Evolutionary conservation across 495 filamentous ascomycete genomes (phyloP).

Genomic region (Cudoniella acicularis): DNA sequence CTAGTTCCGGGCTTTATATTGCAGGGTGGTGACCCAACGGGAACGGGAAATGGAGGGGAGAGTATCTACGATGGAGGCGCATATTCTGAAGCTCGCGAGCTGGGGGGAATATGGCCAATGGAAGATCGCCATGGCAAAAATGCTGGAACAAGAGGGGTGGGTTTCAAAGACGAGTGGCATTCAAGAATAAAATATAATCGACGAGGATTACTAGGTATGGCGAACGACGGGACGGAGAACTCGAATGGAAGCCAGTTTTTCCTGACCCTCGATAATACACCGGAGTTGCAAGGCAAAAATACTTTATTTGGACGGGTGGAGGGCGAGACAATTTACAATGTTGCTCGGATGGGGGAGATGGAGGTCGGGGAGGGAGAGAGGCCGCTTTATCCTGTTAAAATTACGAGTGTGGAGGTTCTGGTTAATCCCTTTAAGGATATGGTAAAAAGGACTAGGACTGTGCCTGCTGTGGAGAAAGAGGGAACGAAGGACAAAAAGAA

Average conservation of each 20-base stretch:
- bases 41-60: constrained; percentile 86
- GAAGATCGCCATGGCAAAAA: constrained; percentile 56
- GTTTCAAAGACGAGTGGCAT: constrained; percentile 88
- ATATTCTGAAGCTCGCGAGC: constrained; percentile 49
- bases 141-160: constrained; percentile 49
- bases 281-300: constrained; percentile 83
- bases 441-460: constrained; percentile 60
- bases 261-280: constrained; percentile 77
- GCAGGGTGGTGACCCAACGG: constrained; percentile 83
- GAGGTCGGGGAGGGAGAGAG: constrained; percentile 82
- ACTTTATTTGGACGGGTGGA: constrained; percentile 91
- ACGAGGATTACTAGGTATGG: constrained; percentile 89
- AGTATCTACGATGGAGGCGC: constrained; percentile 84
- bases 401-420: constrained; percentile 76
- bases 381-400: constrained; percentile 80
- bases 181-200: constrained; percentile 89
- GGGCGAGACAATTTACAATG: constrained; percentile 92
- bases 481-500: constrained; percentile 55
- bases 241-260: constrained; percentile 97
- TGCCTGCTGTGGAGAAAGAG: constrained; percentile 36
- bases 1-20: constrained; percentile 87
- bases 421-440: constrained; percentile 90
- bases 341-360: constrained; percentile 85
- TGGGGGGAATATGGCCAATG: constrained; percentile 56
- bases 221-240: constrained; percentile 68